Percentiles rank a stretch among this genome's conserved stretches.
Conservation (phyloP, 2,329 filamentous ascomycete species). For the Blastomyces parvus region DNA sequence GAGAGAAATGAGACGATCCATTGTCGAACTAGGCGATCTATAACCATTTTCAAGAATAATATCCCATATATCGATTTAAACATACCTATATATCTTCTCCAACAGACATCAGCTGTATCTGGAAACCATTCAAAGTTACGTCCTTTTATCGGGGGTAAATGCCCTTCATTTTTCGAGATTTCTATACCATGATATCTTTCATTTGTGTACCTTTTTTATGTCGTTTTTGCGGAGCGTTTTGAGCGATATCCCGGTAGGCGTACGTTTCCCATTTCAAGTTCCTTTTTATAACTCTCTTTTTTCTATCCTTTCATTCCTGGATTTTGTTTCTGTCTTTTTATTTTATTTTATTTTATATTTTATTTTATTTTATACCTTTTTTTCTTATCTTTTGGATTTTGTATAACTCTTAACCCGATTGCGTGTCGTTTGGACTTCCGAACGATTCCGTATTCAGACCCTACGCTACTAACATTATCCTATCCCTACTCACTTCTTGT, state of each 20-base stretch:
- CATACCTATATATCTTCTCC: background rate
- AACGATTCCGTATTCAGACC: background rate
- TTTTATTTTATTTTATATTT: background rate
- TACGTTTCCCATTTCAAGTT: background rate
- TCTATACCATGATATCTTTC: background rate
- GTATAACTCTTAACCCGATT: background rate
- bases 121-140: background rate
- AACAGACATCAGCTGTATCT: background rate
- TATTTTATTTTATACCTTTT: background rate
- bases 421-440: background rate
- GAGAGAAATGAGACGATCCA: background rate
- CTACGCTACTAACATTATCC: background rate
- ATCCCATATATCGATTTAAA: background rate
- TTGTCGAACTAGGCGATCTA: constrained; percentile 14
- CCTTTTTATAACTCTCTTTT: too few species aligned
- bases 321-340: background rate
- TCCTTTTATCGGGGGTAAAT: background rate
- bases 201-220: background rate
- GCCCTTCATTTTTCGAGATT: background rate
- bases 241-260: constrained; percentile 6
- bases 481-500: background rate
- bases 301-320: background rate
- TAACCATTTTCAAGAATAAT: background rate
- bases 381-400: background rate
- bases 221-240: background rate